Percentiles rank a stretch among this genome's conserved stretches.
Evolutionary conservation across 2,329 filamentous ascomycete genomes (phyloP).

Genomic region (Trichoderma simmonsii): DNA sequence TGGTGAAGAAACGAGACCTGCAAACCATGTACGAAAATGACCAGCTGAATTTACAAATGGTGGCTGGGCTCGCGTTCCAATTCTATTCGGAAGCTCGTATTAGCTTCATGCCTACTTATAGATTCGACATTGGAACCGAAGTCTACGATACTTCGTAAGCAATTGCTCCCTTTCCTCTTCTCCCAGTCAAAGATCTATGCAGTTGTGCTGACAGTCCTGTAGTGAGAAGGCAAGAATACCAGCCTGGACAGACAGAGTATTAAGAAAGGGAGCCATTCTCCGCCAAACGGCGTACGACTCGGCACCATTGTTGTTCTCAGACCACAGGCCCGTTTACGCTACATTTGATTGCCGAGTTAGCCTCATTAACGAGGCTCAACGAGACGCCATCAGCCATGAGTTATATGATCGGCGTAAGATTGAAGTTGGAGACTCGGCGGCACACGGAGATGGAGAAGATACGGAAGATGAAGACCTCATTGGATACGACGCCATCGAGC

Average conservation of each 20-base stretch:
- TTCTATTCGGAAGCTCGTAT: constrained; percentile 90
- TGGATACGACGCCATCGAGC: constrained; percentile 78
- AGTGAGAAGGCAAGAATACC: constrained; percentile 92
- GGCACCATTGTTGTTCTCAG: constrained; percentile 82
- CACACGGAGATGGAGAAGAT: constrained; percentile 50
- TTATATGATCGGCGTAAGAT: constrained; percentile 69
- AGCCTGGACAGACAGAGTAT: constrained; percentile 92
- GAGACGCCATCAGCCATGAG: constrained; percentile 68
- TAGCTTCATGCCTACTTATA: constrained; percentile 89
- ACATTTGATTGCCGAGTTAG: constrained; percentile 81
- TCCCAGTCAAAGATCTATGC: neutral
- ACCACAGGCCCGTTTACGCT: constrained; percentile 93
- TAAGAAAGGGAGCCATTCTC: constrained; percentile 81
- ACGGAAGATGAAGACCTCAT: constrained; percentile 77
- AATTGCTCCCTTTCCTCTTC: too few species aligned
- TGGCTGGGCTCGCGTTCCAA: constrained; percentile 81
- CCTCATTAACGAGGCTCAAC: constrained; percentile 71
- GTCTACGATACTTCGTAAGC: constrained; percentile 85
- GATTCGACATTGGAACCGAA: constrained; percentile 86
- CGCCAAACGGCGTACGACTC: constrained; percentile 79
- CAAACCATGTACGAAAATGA: constrained; percentile 86
- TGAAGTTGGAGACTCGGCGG: constrained; percentile 62
- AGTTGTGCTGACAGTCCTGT: constrained; percentile 20
- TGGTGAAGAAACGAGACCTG: constrained; percentile 70
- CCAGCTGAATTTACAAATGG: constrained; percentile 95